Evolutionary conservation across 352 stramenopile species (phyloP).

Genomic region (Globisporangium perplexum): DNA sequence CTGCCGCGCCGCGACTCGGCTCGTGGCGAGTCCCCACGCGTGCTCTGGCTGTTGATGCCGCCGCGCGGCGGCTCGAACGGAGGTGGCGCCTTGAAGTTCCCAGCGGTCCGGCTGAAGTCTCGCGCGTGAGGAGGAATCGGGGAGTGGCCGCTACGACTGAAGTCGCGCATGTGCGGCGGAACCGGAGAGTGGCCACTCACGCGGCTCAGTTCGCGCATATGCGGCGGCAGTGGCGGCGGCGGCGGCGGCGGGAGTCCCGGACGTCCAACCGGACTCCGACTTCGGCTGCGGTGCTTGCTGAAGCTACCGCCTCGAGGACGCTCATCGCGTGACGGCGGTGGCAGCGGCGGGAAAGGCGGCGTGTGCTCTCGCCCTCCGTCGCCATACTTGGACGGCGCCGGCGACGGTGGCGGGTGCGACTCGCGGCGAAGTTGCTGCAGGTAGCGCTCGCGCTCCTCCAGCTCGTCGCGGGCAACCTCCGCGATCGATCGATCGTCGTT

Average conservation of each 20-base stretch:
- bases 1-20: not conserved
- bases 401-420: not conserved
- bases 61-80: slow-evolving; percentile 2
- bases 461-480: slow-evolving; percentile 42
- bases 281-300: slow-evolving; percentile 10
- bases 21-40: not conserved
- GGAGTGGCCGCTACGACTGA: not conserved
- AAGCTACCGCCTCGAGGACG: slow-evolving; percentile 3
- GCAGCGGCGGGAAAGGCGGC: slow-evolving; percentile 4
- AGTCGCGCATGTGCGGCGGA: not conserved
- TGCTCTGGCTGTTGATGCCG: not conserved
- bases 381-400: slow-evolving; percentile 25
- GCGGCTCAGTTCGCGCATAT: not conserved
- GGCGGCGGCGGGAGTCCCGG: not conserved
- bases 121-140: not conserved
- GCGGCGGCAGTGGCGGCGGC: slow-evolving; percentile 1
- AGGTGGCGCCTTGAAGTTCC: not conserved
- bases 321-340: slow-evolving; percentile 4
- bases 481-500: slow-evolving; percentile 45
- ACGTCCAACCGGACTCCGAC: slow-evolving; percentile 4
- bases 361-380: slow-evolving; percentile 16
- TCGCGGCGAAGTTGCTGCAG: slow-evolving; percentile 32
- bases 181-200: not conserved
- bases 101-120: not conserved
- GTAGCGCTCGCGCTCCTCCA: slow-evolving; percentile 32